Base-by-base conservation (phyloP, 179 eudicot genomes). In the Pouteria campechiana region DNA sequence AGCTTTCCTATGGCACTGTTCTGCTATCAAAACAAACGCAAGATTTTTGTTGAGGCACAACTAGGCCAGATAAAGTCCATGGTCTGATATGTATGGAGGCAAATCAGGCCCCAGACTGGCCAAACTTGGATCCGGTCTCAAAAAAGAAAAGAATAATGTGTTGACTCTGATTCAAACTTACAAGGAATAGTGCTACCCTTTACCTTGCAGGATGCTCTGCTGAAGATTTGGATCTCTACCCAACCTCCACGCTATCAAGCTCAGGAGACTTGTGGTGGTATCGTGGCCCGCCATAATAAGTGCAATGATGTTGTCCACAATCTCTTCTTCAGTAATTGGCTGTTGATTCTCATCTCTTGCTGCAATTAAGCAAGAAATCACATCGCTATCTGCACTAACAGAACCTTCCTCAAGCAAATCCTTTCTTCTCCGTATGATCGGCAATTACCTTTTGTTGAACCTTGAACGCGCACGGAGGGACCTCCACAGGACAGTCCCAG, bases 321-420 rank as follows among this genome's bases (percentile, higher is more conserved):
- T 46, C 15, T 31, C 51, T 39, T 17, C 51, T 31, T 46, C 51
- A 3, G 38, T 25, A 16, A 32, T 27, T 17, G 27, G 38, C 10
- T 46, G 11, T 5, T 18, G 38, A 21, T 46, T 21, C 14, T 46
- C 51, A 46, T 46, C 51, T 32, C 40, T 32, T 6, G 33, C 13
- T 19, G 17, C 51, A 31, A 46, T 5, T 20, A 46, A 46, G 6
- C 39, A 6, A 6, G 29, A 46, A 20, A 46, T 19, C 1, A 46
- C 4, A 33, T 46, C 28, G 1, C 7, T 23, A 7, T 31, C 6
- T 18, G 28, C 5, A 1, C 51, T n/a, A n/a, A 19, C 5, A n/a
- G 13, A 21, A 4, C 51, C 28, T 19, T 32, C 40, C 14, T 31
- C 51, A 3, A 20, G 18, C 13, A 19, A 27, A 10, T 3, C 14